These are phyloP conservation scores for Daucus carota DNA, from an alignment of 129 eudicot species.

Conservation along the genomic window DNA sequence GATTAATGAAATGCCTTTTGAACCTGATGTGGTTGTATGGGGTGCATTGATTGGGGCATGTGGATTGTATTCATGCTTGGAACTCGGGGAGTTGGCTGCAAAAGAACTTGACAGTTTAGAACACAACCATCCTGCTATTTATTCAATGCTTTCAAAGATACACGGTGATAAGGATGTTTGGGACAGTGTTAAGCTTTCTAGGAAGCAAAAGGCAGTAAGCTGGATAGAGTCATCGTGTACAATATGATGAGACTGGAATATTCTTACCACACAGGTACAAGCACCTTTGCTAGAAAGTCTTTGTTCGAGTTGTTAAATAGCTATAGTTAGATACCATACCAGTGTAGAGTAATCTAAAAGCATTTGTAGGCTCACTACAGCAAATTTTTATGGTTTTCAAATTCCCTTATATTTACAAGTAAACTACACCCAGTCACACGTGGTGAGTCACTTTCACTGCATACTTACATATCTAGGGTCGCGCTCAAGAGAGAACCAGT, in stretches of 20 bases:
- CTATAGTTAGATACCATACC: neutral
- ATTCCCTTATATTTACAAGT: neutral
- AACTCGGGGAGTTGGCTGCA: conserved; percentile 40
- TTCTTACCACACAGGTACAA: neutral
- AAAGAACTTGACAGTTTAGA: conserved; percentile 41
- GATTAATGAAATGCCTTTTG: conserved; percentile 60
- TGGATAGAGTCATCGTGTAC: conserved; percentile 38
- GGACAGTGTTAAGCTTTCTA: conserved; percentile 30
- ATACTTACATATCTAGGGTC: neutral
- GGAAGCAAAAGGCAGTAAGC: conserved; percentile 67
- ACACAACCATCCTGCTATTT: conserved; percentile 45
- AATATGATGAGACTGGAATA: neutral
- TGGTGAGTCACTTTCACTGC: neutral
- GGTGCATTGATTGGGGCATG: conserved; percentile 78
- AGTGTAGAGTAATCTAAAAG: neutral
- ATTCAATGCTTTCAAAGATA: conserved; percentile 43
- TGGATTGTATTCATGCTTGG: conserved; percentile 48
- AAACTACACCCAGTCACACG: neutral
- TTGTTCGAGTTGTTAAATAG: neutral
- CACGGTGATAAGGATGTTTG: conserved; percentile 58
- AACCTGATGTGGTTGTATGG: conserved; percentile 83
- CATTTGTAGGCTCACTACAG: neutral
- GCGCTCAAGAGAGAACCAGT: neutral
- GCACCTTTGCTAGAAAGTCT: neutral
- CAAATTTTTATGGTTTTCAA: neutral